A percentile compares a stretch with the other conserved stretches of the same genome.
phyloP scores from a whole-genome alignment of 2,329 filamentous ascomycete species.

The Penicillium sp. region DNA sequence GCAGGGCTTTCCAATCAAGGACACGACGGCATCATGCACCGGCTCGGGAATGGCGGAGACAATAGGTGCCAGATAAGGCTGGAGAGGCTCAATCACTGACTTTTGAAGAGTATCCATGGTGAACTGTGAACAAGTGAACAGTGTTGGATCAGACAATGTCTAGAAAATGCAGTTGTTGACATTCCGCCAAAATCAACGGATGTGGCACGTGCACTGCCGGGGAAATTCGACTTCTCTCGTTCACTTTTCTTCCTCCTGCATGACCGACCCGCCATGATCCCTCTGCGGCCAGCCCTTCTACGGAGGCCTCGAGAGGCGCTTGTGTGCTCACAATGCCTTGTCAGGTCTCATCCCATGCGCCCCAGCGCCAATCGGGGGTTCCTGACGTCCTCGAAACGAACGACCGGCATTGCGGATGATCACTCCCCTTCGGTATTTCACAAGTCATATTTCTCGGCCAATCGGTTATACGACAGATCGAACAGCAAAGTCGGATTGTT shows the following conservation, averaged over 20 bases:
- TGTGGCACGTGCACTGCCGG: slow-evolving; percentile 32
- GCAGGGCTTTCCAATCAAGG: slow-evolving; percentile 78
- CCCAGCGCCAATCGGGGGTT: slow-evolving; percentile 32
- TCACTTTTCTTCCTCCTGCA: slow-evolving; percentile 20
- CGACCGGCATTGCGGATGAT: slow-evolving; percentile 30
- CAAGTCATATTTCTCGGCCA: slow-evolving; percentile 43
- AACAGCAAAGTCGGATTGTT: slow-evolving; percentile 25
- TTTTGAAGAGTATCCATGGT: slow-evolving; percentile 46
- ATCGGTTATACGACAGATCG: slow-evolving; percentile 26
- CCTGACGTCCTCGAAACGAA: slow-evolving; percentile 31
- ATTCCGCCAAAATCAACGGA: slow-evolving; percentile 22
- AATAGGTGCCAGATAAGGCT: slow-evolving; percentile 60
- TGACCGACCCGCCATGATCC: slow-evolving; percentile 34
- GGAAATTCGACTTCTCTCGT: slow-evolving; percentile 27
- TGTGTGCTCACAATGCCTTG: slow-evolving; percentile 38
- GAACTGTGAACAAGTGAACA: neutral
- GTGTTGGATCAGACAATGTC: neutral
- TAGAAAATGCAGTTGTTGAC: slow-evolving; percentile 16
- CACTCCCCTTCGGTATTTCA: slow-evolving; percentile 31
- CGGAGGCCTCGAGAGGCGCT: slow-evolving; percentile 34
- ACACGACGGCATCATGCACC: slow-evolving; percentile 70
- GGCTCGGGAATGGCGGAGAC: slow-evolving; percentile 72
- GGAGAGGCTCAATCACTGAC: slow-evolving; percentile 43
- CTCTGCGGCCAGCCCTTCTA: slow-evolving; percentile 38
- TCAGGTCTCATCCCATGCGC: slow-evolving; percentile 18